These are phyloP conservation scores for Coniochaeta sp. DNA, from an alignment of 2,329 filamentous ascomycete species.

Conservation along the genomic window DNA sequence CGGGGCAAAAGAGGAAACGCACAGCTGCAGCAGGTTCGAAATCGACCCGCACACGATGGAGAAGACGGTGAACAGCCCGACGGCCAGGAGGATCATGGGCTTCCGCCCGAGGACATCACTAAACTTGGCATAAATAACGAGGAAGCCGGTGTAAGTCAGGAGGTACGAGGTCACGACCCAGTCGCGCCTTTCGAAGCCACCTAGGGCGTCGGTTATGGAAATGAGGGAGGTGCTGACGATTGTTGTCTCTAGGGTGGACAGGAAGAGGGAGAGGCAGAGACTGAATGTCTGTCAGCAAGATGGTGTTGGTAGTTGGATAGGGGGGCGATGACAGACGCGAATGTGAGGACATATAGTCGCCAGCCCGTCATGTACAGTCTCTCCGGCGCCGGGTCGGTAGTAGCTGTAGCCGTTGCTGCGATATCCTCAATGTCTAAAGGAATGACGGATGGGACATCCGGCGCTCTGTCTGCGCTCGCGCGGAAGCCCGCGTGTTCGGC, in stretches of 20 bases:
- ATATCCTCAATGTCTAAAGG: not conserved
- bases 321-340: not conserved
- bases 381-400: not conserved
- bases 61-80: not conserved
- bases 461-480: not conserved
- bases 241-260: not conserved
- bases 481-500: not conserved
- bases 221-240: not conserved
- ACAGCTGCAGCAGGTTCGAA: not conserved
- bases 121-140: not conserved
- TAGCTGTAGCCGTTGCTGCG: not conserved
- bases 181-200: not conserved
- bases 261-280: not conserved
- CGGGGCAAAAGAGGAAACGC: too few relatives aligned
- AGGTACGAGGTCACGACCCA: slow-evolving; percentile 1
- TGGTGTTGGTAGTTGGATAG: not conserved
- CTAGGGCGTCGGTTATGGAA: not conserved
- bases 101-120: not conserved
- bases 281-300: not conserved
- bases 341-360: not conserved
- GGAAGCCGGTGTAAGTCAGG: not conserved
- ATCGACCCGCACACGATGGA: not conserved
- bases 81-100: not conserved
- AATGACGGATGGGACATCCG: not conserved
- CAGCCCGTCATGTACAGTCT: slow-evolving; percentile 1